Evolutionary conservation across 345 rosid species (phyloP), one percentile per base, ranked within the genome.

Genomic region (Aethionema arabicum): DNA sequence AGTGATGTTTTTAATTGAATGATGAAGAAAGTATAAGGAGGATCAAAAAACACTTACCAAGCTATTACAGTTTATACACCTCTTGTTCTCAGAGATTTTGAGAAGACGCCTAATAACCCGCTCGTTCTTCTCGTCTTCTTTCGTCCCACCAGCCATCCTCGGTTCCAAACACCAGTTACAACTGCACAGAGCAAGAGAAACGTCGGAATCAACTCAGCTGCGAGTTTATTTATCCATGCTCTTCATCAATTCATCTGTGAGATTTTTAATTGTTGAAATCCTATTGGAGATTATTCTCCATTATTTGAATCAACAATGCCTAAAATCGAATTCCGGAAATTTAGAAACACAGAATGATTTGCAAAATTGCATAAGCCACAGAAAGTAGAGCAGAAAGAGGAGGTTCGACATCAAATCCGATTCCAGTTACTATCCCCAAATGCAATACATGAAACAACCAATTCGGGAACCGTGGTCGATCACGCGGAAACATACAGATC

Each of bases 1-100:
- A 8, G 8, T 14, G 10, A 0, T 36, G 29, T 44, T 52, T 37
- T 33, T 15, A 21, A 21, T 45, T 11, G 27, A 55, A 55, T 37
- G 11, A 15, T 15, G 49, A 39, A 11, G 16, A 32, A 3, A 10
- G 14, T 31, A 57, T 14, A 11, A 12, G 50, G 49, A 30, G 7
- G 32, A 52, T 5, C 32, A 9, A 43, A 43, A 9, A 51, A 14
- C 27, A 9, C 84, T 64, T 79, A 93, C 99, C 90, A 82, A 70
- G 72, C 97, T 83, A 59, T 85, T 85, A 77, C 99, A 93, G 70
- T 93, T 93, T 30, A 93, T 88, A 78, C 99, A 93, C 51, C 89
- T 73, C 21, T 86, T 91, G 67, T 93, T 93, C 59, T 90, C 95
- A 0, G 85, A 73, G 60, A 83, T 92, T 70, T 93, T 93, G 66